Evolutionary conservation across 2,329 filamentous ascomycete genomes (phyloP), one percentile per base, ranked within the genome.

Genomic region (Leptodontidium sp.): DNA sequence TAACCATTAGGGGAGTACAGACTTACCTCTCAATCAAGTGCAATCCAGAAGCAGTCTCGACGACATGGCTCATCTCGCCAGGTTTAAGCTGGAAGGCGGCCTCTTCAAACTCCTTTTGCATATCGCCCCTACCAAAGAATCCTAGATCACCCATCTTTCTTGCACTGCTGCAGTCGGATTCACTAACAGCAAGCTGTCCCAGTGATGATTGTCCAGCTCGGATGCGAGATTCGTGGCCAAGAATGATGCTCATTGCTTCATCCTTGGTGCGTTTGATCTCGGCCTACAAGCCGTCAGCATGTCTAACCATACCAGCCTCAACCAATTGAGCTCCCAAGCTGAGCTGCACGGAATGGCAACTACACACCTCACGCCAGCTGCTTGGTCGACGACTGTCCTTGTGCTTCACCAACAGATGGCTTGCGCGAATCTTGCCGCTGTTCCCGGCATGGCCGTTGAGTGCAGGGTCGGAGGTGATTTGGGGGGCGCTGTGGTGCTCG

Each of bases 71-170:
- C 77, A 98, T 89, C 81, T 98, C 88, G 43, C 94, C 94, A 1
- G 91, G 90, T 80, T 94, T 87, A 66, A 99, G 85, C n/a, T 87
- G 90, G 82, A 99, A 99, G 1, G 96, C 92, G 4, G 94, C 94
- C 67, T 98, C 93, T 82, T 99, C 96, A 78, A 99, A 99, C 82
- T 98, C 95, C 84, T 94, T 95, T 80, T 99, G 96, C 96, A 99
- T 99, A 77, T 98, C 95, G 35, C 94, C 93, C 76, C 87, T 90
- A 66, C 93, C 94, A 80, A 99, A 99, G 81, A 94, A 97, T 24
- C 96, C 96, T 83, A 99, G 83, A 79, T 99, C 96, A 67, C 96
- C 96, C 74, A 90, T 89, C 87, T 98, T 99, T 76, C 94, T 89
- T 38, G 96, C 94, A 76, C 94, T 98, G 81, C 93, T 97, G 83